Evolutionary conservation across 306 rosid genomes (phyloP).

Genomic region (Gleditsia sinensis): DNA sequence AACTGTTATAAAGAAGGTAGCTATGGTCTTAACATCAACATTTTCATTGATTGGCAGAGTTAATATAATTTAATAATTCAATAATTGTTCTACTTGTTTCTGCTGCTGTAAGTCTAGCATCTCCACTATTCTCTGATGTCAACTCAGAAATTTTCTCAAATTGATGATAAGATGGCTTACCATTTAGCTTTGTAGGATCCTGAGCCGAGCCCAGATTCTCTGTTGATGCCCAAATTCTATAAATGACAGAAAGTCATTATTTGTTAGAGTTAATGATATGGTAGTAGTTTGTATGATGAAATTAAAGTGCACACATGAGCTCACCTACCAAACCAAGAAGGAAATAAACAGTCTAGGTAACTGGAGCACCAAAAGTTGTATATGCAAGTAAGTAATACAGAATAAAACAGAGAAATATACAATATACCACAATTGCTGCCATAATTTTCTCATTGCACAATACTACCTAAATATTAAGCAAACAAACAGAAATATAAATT

Average conservation of each 20-base stretch:
- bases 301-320: no score
- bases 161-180: conserved; percentile 75
- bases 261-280: no score
- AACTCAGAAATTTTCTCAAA: conserved; percentile 67
- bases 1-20: no score
- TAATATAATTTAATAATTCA: conserved; percentile 55
- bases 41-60: conserved; percentile 27
- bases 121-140: conserved; percentile 50
- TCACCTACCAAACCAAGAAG: no score
- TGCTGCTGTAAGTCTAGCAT: conserved; percentile 66
- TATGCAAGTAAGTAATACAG: no score
- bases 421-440: neutral
- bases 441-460: no score
- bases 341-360: no score
- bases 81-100: conserved; percentile 81
- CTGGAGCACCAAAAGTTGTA: no score
- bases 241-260: no score
- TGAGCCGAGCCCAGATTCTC: conserved; percentile 63
- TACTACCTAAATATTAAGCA: neutral
- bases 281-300: no score
- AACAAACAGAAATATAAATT: conserved; percentile 23
- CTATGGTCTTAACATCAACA: no score
- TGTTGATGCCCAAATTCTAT: conserved; percentile 58
- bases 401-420: neutral
- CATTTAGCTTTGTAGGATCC: conserved; percentile 68